These are phyloP conservation scores for Porogramme epimiltina DNA, from an alignment of 1,284 basidiomycete genomes.

Conservation along the genomic window DNA sequence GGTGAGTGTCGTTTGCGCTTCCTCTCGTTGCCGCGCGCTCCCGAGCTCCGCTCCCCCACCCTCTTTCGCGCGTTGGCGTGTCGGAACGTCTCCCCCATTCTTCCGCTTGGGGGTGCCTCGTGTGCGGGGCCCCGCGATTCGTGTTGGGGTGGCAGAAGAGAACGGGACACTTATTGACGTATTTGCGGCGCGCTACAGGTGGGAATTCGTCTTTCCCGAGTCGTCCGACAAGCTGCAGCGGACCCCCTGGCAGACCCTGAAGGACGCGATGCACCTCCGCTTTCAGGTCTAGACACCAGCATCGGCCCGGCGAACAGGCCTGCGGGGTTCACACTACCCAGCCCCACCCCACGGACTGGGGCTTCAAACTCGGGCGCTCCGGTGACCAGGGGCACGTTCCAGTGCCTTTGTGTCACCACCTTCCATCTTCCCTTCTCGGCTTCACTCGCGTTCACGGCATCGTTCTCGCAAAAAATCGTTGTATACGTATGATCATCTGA, in stretches of 20 bases:
- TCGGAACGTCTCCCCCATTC: neutral
- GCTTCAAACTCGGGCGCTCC: no score
- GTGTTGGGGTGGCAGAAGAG: neutral
- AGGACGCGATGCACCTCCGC: slow-evolving; percentile 32
- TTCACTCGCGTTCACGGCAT: no score
- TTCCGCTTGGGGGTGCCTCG: no score
- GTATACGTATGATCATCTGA: no score
- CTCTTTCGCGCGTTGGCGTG: neutral
- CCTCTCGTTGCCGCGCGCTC: neutral
- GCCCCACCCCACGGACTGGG: no score
- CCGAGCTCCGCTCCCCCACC: neutral
- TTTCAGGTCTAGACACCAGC: slow-evolving; percentile 9
- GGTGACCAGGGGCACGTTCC: no score
- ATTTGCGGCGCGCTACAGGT: slow-evolving; percentile 19
- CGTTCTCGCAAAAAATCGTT: no score
- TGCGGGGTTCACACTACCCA: no score
- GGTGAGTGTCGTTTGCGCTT: slow-evolving; percentile 44
- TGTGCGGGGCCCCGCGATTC: neutral
- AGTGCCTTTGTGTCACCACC: no score
- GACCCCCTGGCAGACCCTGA: slow-evolving; percentile 32
- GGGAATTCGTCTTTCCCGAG: slow-evolving; percentile 35
- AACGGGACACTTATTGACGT: neutral
- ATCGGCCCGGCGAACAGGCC: no score
- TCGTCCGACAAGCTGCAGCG: slow-evolving; percentile 25
- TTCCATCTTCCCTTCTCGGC: no score